Evolutionary conservation across 2,329 filamentous ascomycete species (phyloP).

Genomic region (Ascomycota sp.): DNA sequence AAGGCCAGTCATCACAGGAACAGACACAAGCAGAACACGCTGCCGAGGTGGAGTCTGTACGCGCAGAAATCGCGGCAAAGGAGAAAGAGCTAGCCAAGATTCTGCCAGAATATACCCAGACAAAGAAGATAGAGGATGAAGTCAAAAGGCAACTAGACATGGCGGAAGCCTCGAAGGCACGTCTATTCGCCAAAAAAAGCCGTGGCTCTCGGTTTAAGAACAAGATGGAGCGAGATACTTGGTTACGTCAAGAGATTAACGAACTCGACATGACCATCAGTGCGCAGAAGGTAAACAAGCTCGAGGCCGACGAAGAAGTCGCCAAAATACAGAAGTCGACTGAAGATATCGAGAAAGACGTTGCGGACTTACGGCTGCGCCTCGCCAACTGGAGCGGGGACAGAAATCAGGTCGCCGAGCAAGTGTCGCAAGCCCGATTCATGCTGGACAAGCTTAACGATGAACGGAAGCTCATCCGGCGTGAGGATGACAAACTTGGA

Average conservation of each 20-base stretch:
- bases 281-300: slow-evolving; percentile 60
- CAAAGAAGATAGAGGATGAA: slow-evolving; percentile 48
- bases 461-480: slow-evolving; percentile 65
- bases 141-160: slow-evolving; percentile 51
- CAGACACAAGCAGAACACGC: slow-evolving; percentile 50
- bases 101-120: slow-evolving; percentile 53
- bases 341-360: slow-evolving; percentile 46
- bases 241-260: slow-evolving; percentile 56
- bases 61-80: slow-evolving; percentile 49
- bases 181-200: slow-evolving; percentile 79
- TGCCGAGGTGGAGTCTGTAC: slow-evolving; percentile 47
- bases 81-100: slow-evolving; percentile 54
- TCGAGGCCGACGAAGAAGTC: slow-evolving; percentile 71
- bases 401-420: slow-evolving; percentile 47
- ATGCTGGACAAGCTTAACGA: slow-evolving; percentile 59
- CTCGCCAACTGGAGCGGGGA: slow-evolving; percentile 62
- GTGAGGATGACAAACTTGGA: slow-evolving; percentile 72
- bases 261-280: slow-evolving; percentile 56
- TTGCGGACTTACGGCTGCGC: slow-evolving; percentile 43
- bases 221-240: slow-evolving; percentile 72
- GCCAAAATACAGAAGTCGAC: slow-evolving; percentile 49
- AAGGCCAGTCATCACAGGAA: slow-evolving; percentile 59
- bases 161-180: slow-evolving; percentile 50
- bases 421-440: slow-evolving; percentile 58
- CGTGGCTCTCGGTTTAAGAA: slow-evolving; percentile 70